Evolutionary conservation across 163 green algal genomes (phyloP).

Genomic region (Scenedesmus sp.): DNA sequence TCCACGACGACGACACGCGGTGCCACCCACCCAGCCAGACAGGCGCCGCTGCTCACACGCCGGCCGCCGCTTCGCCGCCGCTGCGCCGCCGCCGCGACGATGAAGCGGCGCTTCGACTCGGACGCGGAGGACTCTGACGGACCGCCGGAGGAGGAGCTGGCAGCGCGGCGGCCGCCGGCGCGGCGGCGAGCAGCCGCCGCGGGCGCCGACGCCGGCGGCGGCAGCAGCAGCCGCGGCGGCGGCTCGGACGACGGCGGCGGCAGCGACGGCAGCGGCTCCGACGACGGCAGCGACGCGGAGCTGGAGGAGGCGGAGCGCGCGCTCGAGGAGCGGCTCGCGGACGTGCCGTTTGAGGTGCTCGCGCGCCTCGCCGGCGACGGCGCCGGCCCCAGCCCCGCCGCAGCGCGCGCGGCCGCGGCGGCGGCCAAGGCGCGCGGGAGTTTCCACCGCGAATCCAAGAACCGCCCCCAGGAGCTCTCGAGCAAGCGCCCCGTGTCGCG

Average conservation of each 20-base stretch:
- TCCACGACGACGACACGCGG: too few relatives aligned
- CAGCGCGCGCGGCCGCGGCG: slow-evolving; percentile 37
- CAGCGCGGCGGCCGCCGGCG: neutral
- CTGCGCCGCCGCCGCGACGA: too few relatives aligned
- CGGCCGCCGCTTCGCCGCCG: too few relatives aligned
- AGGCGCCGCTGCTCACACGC: too few relatives aligned
- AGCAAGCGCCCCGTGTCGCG: slow-evolving; percentile 79
- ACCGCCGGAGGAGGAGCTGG: slow-evolving; percentile 10
- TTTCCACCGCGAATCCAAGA: slow-evolving; percentile 76
- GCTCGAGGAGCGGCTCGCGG: slow-evolving; percentile 49
- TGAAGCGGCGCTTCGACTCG: neutral
- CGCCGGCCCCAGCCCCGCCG: slow-evolving; percentile 23
- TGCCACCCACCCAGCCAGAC: too few relatives aligned
- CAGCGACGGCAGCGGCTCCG: slow-evolving; percentile 2
- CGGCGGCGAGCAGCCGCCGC: too few relatives aligned
- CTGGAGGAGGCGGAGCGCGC: slow-evolving; percentile 31
- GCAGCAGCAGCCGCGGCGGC: slow-evolving; percentile 6
- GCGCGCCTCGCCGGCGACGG: slow-evolving; percentile 43
- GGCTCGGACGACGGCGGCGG: neutral
- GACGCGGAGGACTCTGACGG: slow-evolving; percentile 25
- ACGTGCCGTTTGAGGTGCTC: slow-evolving; percentile 61
- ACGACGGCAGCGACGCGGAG: slow-evolving; percentile 15
- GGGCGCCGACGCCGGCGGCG: neutral
- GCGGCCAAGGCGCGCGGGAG: slow-evolving; percentile 15
- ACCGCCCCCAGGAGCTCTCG: slow-evolving; percentile 74